phyloP scores from a whole-genome alignment of 164 flowering plant genomes.

The Magnolia officinalis region DNA sequence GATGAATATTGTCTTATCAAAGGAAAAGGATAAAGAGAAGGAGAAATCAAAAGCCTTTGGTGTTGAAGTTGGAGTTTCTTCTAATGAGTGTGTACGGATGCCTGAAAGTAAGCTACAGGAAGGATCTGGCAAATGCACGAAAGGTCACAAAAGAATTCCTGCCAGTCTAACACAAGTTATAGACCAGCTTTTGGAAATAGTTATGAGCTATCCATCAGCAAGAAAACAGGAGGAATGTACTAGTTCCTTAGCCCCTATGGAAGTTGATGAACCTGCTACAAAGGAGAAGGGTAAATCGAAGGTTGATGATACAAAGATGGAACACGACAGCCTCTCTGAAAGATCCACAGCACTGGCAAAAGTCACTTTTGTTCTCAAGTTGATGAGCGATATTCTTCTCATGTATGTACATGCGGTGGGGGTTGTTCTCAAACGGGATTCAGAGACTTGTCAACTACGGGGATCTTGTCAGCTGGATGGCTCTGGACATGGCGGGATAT shows the following conservation, averaged over 20 bases:
- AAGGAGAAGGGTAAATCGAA: conserved; percentile 83
- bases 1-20: conserved; percentile 51
- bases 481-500: conserved; percentile 57
- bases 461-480: conserved; percentile 45
- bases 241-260: conserved; percentile 47
- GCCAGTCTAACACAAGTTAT: conserved; percentile 74
- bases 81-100: conserved; percentile 56
- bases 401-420: conserved; percentile 82
- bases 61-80: conserved; percentile 48
- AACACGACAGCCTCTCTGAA: conserved; percentile 40
- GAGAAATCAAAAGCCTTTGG: conserved; percentile 55
- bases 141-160: conserved; percentile 74
- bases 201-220: conserved; percentile 45
- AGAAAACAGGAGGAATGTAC: conserved; percentile 34
- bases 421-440: conserved; percentile 68
- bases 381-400: conserved; percentile 80
- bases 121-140: conserved; percentile 56
- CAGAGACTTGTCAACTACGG: conserved; percentile 53
- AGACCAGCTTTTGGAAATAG: conserved; percentile 81
- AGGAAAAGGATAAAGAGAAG: conserved; percentile 77
- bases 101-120: conserved; percentile 71
- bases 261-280: conserved; percentile 62
- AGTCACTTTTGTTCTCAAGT: conserved; percentile 80
- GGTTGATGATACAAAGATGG: conserved; percentile 53
- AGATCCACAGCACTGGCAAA: conserved; percentile 76